These are phyloP conservation scores for Geotrichum citri-aurantii DNA, from an alignment of 1,139 yeast species.

Conservation along the genomic window DNA sequence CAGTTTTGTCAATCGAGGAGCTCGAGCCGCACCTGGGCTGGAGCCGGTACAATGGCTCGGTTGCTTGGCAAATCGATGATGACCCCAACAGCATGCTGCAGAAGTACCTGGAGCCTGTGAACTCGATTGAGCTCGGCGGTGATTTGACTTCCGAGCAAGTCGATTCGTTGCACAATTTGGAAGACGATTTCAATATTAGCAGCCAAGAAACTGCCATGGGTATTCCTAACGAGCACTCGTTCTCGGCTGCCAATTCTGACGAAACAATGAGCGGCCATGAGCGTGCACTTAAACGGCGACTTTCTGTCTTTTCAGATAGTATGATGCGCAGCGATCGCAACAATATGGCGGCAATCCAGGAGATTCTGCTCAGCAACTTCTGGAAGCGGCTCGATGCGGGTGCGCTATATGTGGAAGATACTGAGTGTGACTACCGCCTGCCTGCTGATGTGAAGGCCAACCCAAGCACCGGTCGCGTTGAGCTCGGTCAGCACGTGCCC, in stretches of 20 bases:
- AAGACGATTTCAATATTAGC: background rate
- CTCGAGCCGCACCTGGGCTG: slow-evolving; percentile 6
- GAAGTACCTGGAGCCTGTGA: slow-evolving; percentile 1
- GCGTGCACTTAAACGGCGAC: background rate
- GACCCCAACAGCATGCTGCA: background rate
- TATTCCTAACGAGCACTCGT: background rate
- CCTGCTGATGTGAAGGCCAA: background rate
- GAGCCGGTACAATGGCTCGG: background rate
- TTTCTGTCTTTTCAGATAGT: slow-evolving; percentile 1
- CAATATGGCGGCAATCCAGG: slow-evolving; percentile 3
- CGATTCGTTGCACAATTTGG: background rate
- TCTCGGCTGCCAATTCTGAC: background rate
- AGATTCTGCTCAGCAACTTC: slow-evolving; percentile 11
- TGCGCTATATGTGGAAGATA: slow-evolving; percentile 8
- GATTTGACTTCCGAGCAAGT: background rate
- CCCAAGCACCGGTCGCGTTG: background rate
- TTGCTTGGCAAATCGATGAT: slow-evolving; percentile 6
- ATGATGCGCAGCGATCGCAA: slow-evolving; percentile 10
- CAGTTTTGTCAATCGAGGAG: slow-evolving; percentile 7
- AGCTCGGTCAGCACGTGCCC: slow-evolving; percentile 1
- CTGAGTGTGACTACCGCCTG: background rate
- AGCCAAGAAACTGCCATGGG: background rate
- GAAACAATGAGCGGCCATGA: background rate
- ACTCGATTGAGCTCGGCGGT: slow-evolving; percentile 9
- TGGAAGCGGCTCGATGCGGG: slow-evolving; percentile 17